Evolutionary conservation across 352 stramenopile genomes (phyloP).

Genomic region (Nothophytophthora sp.): DNA sequence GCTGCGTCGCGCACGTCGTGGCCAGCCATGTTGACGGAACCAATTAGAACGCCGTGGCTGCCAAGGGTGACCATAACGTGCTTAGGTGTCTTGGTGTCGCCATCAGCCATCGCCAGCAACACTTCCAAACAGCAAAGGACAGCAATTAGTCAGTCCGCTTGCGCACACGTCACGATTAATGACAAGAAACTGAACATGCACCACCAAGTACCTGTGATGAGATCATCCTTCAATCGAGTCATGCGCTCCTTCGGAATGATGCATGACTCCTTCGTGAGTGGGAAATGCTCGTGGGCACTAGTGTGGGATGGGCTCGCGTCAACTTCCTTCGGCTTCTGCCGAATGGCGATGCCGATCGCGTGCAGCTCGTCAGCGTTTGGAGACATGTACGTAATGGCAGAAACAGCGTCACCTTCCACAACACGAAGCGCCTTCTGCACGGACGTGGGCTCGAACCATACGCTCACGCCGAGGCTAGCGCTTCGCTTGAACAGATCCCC

Average conservation of each 20-base stretch:
- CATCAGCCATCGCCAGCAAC: slow-evolving; percentile 61
- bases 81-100: slow-evolving; percentile 47
- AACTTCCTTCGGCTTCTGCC: slow-evolving; percentile 16
- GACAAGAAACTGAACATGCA: too few relatives aligned
- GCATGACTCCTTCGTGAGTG: slow-evolving; percentile 41
- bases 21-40: slow-evolving; percentile 55
- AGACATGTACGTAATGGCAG: slow-evolving; percentile 68
- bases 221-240: slow-evolving; percentile 64
- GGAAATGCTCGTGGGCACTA: slow-evolving; percentile 46
- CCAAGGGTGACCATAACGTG: slow-evolving; percentile 83
- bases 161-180: too few relatives aligned
- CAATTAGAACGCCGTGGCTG: slow-evolving; percentile 73
- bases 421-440: slow-evolving; percentile 79
- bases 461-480: slow-evolving; percentile 34
- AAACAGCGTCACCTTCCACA: slow-evolving; percentile 46
- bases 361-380: slow-evolving; percentile 79
- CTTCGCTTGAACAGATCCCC: slow-evolving; percentile 49
- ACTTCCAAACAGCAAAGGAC: too few relatives aligned
- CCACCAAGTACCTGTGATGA: slow-evolving; percentile 69
- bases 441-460: slow-evolving; percentile 88
- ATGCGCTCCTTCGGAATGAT: slow-evolving; percentile 47
- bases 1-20: slow-evolving; percentile 27
- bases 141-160: too few relatives aligned
- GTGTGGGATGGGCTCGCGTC: slow-evolving; percentile 15
- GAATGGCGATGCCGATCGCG: slow-evolving; percentile 68